Conservation (phyloP, 2,329 filamentous ascomycete genomes). For the Penicillium griseofulvum region DNA sequence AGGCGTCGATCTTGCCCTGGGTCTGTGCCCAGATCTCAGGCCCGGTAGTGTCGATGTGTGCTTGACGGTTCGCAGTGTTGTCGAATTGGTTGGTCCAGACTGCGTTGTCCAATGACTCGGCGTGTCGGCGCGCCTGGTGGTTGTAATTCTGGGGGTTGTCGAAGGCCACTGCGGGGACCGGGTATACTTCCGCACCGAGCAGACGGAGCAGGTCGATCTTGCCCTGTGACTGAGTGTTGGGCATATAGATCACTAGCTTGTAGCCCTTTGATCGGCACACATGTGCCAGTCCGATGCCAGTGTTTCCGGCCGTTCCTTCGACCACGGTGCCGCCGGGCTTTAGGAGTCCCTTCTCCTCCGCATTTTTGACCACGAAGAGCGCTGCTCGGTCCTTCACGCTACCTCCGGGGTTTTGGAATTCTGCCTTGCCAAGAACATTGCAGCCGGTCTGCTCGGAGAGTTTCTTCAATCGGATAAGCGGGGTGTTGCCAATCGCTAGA, state of each 20-base stretch:
- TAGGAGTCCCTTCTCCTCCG: constrained; percentile 81
- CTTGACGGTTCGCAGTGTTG: constrained; percentile 87
- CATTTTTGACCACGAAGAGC: constrained; percentile 88
- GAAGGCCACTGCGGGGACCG: constrained; percentile 91
- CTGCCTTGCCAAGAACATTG: constrained; percentile 91
- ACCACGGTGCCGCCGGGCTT: constrained; percentile 88
- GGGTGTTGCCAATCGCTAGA: constrained; percentile 93
- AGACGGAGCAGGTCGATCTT: constrained; percentile 92
- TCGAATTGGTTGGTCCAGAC: constrained; percentile 99
- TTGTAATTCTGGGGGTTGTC: constrained; percentile 98
- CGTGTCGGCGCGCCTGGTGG: constrained; percentile 87
- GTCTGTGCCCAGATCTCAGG: constrained; percentile 98
- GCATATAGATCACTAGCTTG: constrained; percentile 98
- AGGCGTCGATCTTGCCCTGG: constrained; percentile 78
- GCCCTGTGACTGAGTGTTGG: constrained; percentile 95
- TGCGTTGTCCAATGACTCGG: constrained; percentile 79
- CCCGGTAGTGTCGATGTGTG: constrained; percentile 94
- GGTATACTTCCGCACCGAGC: constrained; percentile 91
- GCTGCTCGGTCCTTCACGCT: constrained; percentile 96
- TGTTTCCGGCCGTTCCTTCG: constrained; percentile 96
- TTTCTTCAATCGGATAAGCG: constrained; percentile 82
- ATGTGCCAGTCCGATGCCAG: constrained; percentile 94
- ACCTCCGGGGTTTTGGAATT: constrained; percentile 98
- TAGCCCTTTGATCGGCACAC: constrained; percentile 92
- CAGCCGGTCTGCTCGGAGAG: constrained; percentile 90